phyloP scores from a whole-genome alignment of 352 stramenopile species.

The Globisporangium iwayamae region DNA sequence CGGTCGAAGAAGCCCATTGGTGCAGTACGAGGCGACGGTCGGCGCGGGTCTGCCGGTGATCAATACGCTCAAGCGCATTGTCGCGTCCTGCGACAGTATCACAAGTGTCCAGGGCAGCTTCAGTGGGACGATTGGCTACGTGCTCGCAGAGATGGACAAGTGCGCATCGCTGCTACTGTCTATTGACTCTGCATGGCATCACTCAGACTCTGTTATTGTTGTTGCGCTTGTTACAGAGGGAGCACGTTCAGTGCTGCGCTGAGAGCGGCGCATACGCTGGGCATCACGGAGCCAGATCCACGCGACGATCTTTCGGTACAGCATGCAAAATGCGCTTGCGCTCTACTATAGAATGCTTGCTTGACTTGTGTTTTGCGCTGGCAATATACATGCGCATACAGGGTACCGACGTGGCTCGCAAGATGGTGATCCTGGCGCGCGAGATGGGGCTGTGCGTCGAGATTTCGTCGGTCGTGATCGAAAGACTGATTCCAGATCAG shows the following conservation, averaged over 20 bases:
- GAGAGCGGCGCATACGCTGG: slow-evolving; percentile 34
- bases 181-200: neutral
- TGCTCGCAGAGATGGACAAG: slow-evolving; percentile 36
- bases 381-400: slow-evolving; percentile 10
- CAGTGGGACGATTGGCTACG: slow-evolving; percentile 62
- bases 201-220: neutral
- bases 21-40: slow-evolving; percentile 57
- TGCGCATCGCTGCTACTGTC: neutral
- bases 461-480: slow-evolving; percentile 34
- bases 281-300: slow-evolving; percentile 70
- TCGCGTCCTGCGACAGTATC: slow-evolving; percentile 47
- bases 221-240: slow-evolving; percentile 18
- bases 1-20: slow-evolving; percentile 13
- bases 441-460: slow-evolving; percentile 41
- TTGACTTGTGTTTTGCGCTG: neutral
- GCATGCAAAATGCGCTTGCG: too few relatives aligned
- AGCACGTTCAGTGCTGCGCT: slow-evolving; percentile 48
- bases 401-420: slow-evolving; percentile 62
- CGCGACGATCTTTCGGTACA: slow-evolving; percentile 50
- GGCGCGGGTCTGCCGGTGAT: slow-evolving; percentile 64
- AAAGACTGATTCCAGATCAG: slow-evolving; percentile 37
- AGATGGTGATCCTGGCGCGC: slow-evolving; percentile 64
- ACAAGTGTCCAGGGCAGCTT: slow-evolving; percentile 47
- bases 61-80: slow-evolving; percentile 40
- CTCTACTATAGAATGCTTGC: neutral